Evolutionary conservation across 2,329 filamentous ascomycete genomes (phyloP), one percentile per base, ranked within the genome.

Genomic region (Penicillium hesseltinei): DNA sequence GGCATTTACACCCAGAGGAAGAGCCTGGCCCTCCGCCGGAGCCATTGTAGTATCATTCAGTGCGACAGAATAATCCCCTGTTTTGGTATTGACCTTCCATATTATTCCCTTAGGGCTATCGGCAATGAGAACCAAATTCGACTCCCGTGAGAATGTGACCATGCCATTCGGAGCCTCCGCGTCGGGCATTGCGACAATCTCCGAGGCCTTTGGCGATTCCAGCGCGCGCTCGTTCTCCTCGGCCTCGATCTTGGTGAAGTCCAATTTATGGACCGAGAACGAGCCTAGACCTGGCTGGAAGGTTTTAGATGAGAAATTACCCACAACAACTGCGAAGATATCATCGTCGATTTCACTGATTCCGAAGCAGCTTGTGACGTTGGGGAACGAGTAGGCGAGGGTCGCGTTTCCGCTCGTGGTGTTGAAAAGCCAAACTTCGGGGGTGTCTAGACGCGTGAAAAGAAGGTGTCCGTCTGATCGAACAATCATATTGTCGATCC

Each of bases 281-380:
- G 64, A 64, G 13, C 62, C 62, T 2, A 60, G 6, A 7, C 59
- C 61, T 5, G 64, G 64, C 31, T 50, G 21, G 23, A 64, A 66
- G 3, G 62, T 66, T 39, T 50, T 58, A 3, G 61, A 55, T 0
- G 62, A 65, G 44, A 66, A 66, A 31, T 66, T 65, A 3, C 64
- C 63, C 2, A 65, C 50, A 6, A 66, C 58, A 15, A 68, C 62
- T 4, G 60, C 66, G 42, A 68, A 66, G 2, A 66, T 51, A 25
- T 68, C 64, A n/a, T 62, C 51, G 9, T 61, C 62, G 10, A 66
- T 65, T 29, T 67, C 64, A n/a, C 59, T 60, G 51, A 66, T 67
- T 8, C 64, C 64, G 36, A 66, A 66, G 49, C 59, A 62, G 49
- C 64, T 64, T 1, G 64, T 66, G 9, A 54, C 62, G 40, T 61